These are phyloP conservation scores for Pseudogymnoascus sp. DNA, from an alignment of 2,329 filamentous ascomycete species.

Conservation along the genomic window DNA sequence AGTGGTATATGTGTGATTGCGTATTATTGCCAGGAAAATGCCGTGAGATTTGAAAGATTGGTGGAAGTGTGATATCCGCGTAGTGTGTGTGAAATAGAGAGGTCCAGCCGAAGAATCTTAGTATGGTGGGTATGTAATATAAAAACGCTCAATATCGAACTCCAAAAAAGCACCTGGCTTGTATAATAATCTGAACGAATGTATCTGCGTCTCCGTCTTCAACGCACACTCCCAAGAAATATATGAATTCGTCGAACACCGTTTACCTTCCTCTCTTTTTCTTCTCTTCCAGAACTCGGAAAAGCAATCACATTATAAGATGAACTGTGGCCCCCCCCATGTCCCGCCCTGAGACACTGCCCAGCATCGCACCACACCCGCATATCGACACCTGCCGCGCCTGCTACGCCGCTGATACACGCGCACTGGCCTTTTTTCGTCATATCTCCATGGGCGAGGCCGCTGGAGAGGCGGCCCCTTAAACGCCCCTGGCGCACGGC, in stretches of 20 bases:
- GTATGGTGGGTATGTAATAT: constrained; percentile 7
- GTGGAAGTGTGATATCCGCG: not conserved
- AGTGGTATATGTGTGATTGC: not conserved
- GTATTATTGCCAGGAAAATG: not conserved
- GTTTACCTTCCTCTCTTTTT: not conserved
- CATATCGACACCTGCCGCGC: not conserved
- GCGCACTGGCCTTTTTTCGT: not conserved
- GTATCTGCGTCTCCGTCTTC: not conserved
- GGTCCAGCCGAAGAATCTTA: constrained; percentile 9
- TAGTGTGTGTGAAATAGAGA: constrained; percentile 8
- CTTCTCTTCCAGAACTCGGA: constrained; percentile 1
- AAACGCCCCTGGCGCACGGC: constrained; percentile 5
- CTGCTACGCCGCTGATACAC: constrained; percentile 7
- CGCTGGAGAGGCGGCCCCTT: constrained; percentile 1
- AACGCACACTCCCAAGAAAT: not conserved
- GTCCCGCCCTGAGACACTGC: not conserved
- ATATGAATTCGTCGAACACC: not conserved
- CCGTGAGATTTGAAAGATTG: not conserved
- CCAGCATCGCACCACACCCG: not conserved
- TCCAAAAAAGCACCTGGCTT: constrained; percentile 1
- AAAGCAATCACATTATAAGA: constrained; percentile 8
- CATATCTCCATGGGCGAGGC: not conserved
- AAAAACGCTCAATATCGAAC: constrained; percentile 4
- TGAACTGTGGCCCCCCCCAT: not conserved
- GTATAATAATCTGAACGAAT: not conserved